phyloP scores from a whole-genome alignment of 441 rosid genomes.

The Gossypium davidsonii region DNA sequence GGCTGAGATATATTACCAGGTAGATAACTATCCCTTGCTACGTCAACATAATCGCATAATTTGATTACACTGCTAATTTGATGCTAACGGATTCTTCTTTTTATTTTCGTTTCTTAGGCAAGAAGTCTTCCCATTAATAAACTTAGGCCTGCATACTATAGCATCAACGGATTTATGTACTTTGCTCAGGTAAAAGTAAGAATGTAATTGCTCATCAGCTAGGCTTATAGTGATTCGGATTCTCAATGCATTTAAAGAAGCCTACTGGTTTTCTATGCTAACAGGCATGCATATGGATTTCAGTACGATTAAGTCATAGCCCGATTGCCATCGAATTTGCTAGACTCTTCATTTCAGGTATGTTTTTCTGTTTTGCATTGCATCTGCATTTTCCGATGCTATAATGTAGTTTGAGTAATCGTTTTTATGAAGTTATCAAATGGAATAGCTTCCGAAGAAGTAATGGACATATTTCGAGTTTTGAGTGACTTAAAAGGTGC shows the following conservation, averaged over 20 bases:
- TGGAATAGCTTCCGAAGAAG: constrained; percentile 2
- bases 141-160: constrained; percentile 44
- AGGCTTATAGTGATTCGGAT: background rate
- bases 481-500: background rate
- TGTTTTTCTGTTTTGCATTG: background rate
- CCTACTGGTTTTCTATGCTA: constrained; percentile 1
- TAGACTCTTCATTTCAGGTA: constrained; percentile 52
- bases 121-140: constrained; percentile 50
- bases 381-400: background rate
- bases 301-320: constrained; percentile 33
- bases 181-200: constrained; percentile 35
- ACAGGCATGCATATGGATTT: constrained; percentile 53
- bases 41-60: background rate
- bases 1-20: constrained; percentile 69
- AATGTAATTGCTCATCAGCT: background rate
- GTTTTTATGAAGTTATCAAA: constrained; percentile 8
- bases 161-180: constrained; percentile 38
- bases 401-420: background rate
- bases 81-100: background rate
- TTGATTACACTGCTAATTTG: background rate
- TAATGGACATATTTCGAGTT: background rate
- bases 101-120: constrained; percentile 31
- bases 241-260: background rate
- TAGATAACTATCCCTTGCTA: constrained; percentile 2
- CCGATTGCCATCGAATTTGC: constrained; percentile 31